A percentile compares a stretch with the other conserved stretches of the same genome.
Conservation (phyloP, 768 basidiomycete species). For the Lepiota venenata region DNA sequence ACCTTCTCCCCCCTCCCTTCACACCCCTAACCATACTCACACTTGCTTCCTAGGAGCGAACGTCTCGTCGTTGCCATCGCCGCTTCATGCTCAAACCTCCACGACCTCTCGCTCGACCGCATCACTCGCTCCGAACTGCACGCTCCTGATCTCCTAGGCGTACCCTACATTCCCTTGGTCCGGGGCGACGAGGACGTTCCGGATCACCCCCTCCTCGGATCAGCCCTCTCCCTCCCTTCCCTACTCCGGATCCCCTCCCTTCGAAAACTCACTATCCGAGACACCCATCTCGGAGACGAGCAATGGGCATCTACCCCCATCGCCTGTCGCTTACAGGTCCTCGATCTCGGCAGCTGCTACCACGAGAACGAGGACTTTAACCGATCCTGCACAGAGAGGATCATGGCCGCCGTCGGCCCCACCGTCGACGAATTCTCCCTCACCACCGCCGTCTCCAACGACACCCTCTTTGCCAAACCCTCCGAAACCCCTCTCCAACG, state of each 20-base stretch:
- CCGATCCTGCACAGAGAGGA: slow-evolving; percentile 52
- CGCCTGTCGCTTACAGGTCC: slow-evolving; percentile 48
- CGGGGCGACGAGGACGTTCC: slow-evolving; percentile 60
- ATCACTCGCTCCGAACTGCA: slow-evolving; percentile 68
- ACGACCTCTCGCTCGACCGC: slow-evolving; percentile 55
- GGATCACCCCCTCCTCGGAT: slow-evolving; percentile 47
- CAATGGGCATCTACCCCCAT: slow-evolving; percentile 52
- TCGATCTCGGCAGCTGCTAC: slow-evolving; percentile 56
- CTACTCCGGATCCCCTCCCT: slow-evolving; percentile 64
- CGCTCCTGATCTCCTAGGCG: slow-evolving; percentile 52
- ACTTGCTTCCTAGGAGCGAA: slow-evolving; percentile 47
- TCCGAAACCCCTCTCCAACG: slow-evolving; percentile 42
- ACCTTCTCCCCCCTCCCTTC: slow-evolving; percentile 12
- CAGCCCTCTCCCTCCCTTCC: slow-evolving; percentile 59
- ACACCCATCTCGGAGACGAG: slow-evolving; percentile 68
- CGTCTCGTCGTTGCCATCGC: slow-evolving; percentile 69
- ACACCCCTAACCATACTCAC: slow-evolving; percentile 6
- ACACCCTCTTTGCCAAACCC: slow-evolving; percentile 37
- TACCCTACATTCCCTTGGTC: slow-evolving; percentile 58
- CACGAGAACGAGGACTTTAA: slow-evolving; percentile 53
- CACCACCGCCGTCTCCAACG: slow-evolving; percentile 40
- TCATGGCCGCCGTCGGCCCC: slow-evolving; percentile 56
- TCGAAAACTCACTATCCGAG: slow-evolving; percentile 57
- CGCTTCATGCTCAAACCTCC: slow-evolving; percentile 50
- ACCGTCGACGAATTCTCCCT: slow-evolving; percentile 55